Base-by-base conservation (phyloP, 2,329 filamentous ascomycete genomes). In the Graphilbum sp. region DNA sequence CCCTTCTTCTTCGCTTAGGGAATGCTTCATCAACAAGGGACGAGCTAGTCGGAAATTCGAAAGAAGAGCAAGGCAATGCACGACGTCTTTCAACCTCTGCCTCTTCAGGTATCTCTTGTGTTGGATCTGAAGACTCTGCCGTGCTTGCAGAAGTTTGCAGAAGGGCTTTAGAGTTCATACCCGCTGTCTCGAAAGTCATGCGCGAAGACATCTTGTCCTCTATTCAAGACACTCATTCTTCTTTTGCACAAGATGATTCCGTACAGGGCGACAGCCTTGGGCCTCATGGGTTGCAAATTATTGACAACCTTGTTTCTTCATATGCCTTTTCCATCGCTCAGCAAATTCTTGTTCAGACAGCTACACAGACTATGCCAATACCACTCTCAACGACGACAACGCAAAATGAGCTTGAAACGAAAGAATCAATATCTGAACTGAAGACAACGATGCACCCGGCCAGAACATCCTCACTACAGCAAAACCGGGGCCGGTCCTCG, bases 71-170 rank as follows among this genome's bases (percentile, higher is more conserved):
- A n/a, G n/a, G n/a, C n/a, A n/a, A n/a, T n/a, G n/a, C n/a, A n/a
- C n/a, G n/a, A n/a, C n/a, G n/a, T n/a, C n/a, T n/a, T n/a, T n/a
- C n/a, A n/a, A n/a, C n/a, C n/a, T n/a, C n/a, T n/a, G n/a, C n/a
- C n/a, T n/a, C n/a, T n/a, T n/a, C n/a, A n/a, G n/a, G n/a, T n/a
- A n/a, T n/a, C n/a, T n/a, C n/a, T n/a, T n/a, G n/a, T n/a, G n/a
- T n/a, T n/a, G n/a, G n/a, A n/a, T n/a, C n/a, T 1, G 85, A 93
- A 54, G 80, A 93, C 48, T 59, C 95, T 19, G 62, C 71, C 10
- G 73, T 86, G 44, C 67, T 95, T n/a, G 80, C 84, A 1, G 86
- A 96, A 51, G 74, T 95, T 21, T 93, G 86, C 52, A 75, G 76
- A 43, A 72, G 87, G 41, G 78, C 85, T 2, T 67, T 90, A 10